Conservation (phyloP, 257 asterid genomes). For the Solanum piurae region DNA sequence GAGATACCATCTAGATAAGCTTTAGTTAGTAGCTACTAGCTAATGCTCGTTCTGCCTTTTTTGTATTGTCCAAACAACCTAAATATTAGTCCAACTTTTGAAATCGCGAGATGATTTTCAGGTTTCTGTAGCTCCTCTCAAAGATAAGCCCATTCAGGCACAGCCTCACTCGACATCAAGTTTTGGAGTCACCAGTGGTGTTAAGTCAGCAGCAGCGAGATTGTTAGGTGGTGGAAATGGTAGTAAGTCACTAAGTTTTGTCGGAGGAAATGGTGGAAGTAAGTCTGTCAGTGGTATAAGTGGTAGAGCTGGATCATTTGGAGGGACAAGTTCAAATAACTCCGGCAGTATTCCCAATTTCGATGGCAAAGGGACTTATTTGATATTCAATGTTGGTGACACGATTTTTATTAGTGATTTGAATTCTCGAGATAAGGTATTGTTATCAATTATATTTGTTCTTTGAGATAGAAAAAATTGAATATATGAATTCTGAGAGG, state of each 20-base stretch:
- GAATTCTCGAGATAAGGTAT: constrained; percentile 97
- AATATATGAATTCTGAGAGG: constrained; percentile 25
- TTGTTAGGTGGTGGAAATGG: constrained; percentile 85
- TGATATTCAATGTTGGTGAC: constrained; percentile 96
- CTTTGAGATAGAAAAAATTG: not conserved
- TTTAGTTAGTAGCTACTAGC: not conserved
- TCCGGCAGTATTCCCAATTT: constrained; percentile 53
- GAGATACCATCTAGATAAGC: not conserved
- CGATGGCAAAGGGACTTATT: constrained; percentile 91
- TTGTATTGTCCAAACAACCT: not conserved
- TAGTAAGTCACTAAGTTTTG: constrained; percentile 89
- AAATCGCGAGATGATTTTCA: constrained; percentile 22
- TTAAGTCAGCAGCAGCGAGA: constrained; percentile 96
- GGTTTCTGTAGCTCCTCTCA: constrained; percentile 91
- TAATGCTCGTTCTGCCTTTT: not conserved
- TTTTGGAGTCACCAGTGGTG: constrained; percentile 83
- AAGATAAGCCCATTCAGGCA: constrained; percentile 74
- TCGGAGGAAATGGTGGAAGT: constrained; percentile 90
- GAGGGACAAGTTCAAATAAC: constrained; percentile 65
- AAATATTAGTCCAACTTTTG: not conserved
- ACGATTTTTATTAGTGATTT: constrained; percentile 82
- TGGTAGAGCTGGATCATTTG: constrained; percentile 75
- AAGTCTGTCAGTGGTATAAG: constrained; percentile 49
- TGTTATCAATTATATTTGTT: constrained; percentile 7
- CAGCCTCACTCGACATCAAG: constrained; percentile 49